Conservation (phyloP, 345 rosid species). For the Erucastrum elatum region DNA sequence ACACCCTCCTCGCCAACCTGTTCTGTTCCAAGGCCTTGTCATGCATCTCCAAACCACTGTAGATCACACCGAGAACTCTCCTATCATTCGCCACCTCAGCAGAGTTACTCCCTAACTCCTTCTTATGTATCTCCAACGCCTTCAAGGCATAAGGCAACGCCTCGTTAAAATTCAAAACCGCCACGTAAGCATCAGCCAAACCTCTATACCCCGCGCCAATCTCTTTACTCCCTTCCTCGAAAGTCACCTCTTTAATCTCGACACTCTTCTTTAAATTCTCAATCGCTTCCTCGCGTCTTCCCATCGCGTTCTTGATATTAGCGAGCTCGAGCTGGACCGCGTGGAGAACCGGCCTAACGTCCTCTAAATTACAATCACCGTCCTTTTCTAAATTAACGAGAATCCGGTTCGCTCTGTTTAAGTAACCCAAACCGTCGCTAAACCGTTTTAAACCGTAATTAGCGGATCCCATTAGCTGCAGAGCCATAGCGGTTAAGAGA, state of each 20-base stretch:
- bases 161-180: conserved; percentile 81
- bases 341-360: conserved; percentile 65
- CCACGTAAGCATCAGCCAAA: conserved; percentile 78
- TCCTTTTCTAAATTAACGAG: conserved; percentile 58
- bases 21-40: conserved; percentile 89
- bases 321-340: conserved; percentile 82
- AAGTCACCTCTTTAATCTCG: conserved; percentile 70
- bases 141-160: conserved; percentile 70
- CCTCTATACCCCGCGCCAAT: conserved; percentile 74
- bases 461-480: conserved; percentile 80
- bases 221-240: conserved; percentile 74
- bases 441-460: conserved; percentile 65
- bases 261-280: conserved; percentile 69
- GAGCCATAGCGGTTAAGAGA: conserved; percentile 67
- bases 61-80: conserved; percentile 83
- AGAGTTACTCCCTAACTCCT: conserved; percentile 66
- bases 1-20: conserved; percentile 64
- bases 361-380: conserved; percentile 46
- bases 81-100: conserved; percentile 89
- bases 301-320: conserved; percentile 84
- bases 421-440: conserved; percentile 75
- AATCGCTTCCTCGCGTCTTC: conserved; percentile 89
- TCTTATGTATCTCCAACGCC: conserved; percentile 76
- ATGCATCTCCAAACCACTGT: conserved; percentile 83
- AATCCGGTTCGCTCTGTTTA: conserved; percentile 75